Percentiles rank a stretch among this genome's conserved stretches.
Evolutionary conservation across 164 flowering plant species (phyloP).

Genomic region (Litsea cubeba): DNA sequence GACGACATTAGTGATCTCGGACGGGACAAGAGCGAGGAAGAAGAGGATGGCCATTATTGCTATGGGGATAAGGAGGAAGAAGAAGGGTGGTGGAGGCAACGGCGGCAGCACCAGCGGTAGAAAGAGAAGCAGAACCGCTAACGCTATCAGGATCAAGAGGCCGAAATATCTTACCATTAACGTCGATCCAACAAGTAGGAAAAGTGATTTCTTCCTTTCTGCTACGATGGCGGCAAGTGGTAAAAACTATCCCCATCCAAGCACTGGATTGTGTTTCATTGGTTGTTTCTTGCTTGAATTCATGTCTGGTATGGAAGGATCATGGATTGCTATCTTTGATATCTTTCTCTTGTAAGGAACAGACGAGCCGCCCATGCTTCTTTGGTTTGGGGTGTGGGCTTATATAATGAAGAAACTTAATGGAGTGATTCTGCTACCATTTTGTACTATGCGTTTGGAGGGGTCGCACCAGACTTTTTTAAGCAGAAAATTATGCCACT

Average conservation of each 20-base stretch:
- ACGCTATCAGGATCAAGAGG: constrained; percentile 2
- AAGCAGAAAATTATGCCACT: no score
- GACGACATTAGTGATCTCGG: constrained; percentile 9
- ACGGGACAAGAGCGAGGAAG: constrained; percentile 11
- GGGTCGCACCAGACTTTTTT: no score
- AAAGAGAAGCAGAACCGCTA: constrained; percentile 6
- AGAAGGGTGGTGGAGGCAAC: constrained; percentile 14
- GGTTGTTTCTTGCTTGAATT: neutral
- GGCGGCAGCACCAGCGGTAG: constrained; percentile 15
- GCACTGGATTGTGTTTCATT: no score
- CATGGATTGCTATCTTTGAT: no score
- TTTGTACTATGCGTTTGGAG: no score
- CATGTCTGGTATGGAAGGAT: neutral
- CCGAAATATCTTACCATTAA: constrained; percentile 12
- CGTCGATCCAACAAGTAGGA: neutral
- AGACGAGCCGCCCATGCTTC: neutral
- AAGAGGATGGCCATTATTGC: constrained; percentile 10
- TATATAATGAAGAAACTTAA: neutral
- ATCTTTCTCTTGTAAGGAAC: neutral
- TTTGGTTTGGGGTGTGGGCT: neutral
- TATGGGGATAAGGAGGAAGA: constrained; percentile 13
- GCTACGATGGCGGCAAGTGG: neutral
- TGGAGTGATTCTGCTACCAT: neutral
- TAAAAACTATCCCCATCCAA: neutral
- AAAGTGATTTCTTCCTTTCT: neutral